Base-by-base conservation (phyloP, 768 basidiomycete genomes). In the Leucocoprinus sp. region DNA sequence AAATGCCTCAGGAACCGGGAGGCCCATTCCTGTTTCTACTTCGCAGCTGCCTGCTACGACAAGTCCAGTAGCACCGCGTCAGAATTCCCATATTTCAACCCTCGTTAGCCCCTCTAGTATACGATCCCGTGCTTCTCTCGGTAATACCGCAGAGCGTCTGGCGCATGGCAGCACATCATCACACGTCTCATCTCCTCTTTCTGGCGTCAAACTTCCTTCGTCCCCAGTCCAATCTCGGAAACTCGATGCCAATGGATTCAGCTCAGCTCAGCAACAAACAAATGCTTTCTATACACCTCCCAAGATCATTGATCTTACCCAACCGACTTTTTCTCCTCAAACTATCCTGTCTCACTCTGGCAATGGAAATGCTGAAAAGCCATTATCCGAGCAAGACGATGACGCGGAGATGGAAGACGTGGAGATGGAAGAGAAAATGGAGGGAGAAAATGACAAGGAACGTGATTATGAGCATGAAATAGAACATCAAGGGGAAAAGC, bases 281-380 rank as follows among this genome's bases (percentile, higher is more conserved):
- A 86, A 85, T 51, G 84, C 84, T 3, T 86, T 86, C 57, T 85
- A 78, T 37, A 48, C 29, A 9, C 46, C 46, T 26, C 55, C 67
- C 79, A 0, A 71, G 76, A 3, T 52, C 61, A 8, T 43, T 58
- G 1, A 57, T 55, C 49, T 53, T 52, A 14, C 65, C n/a, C 67
- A 67, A 49, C 57, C 60, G 9, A 51, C 57, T 0, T 64, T 62
- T 43, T 64, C 55, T 24, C 52, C 24, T 58, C 57, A 36, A 56
- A 49, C 31, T 34, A 24, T 33, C 37, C 28, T 23, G 18, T 41
- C 31, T 12, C 9, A 14, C 27, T 28, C 27, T 28, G 5, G 27
- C 11, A 26, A 33, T n/a, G 18, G 23, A 35, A 22, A 18, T 47
- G 18, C 24, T 5, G 35, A 49, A 8, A 43, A 36, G 8, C 29